Evolutionary conservation across 495 filamentous ascomycete genomes (phyloP), one percentile per base, ranked within the genome.

Genomic region (Echria macrotheca): DNA sequence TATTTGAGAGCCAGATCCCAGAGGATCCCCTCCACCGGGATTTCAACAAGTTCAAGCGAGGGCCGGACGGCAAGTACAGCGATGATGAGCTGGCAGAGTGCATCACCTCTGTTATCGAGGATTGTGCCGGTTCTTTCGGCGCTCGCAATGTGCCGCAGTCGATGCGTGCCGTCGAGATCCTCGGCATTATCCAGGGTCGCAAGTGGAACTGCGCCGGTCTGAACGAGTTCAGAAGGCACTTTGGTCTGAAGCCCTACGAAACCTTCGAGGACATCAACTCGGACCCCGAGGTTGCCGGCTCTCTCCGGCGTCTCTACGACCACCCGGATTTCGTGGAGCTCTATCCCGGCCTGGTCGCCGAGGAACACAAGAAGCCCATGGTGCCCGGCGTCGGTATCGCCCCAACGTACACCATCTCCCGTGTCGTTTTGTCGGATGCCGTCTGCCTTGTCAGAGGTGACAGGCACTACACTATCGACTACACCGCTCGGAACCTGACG

Each of bases 221-320:
- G 44, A 96, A 96, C 63, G 90, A 96, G 64, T 91, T 96, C 69
- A 74, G 90, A 28, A 74, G 81, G 53, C 87, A 86, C 70, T 91
- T 94, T 56, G 82, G 80, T 8, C 69, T 96, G 14, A 77, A 81
- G 50, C 79, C 81, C 0, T 80, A 95, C 59, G 73, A 82, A 55
- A 84, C 76, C 0, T 96, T 96, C 46, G 84, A 91, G 51, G 84
- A 88, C 47, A 94, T 95, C 71, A 95, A 90, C 57, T 72, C 79
- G 0, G 83, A 95, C 59, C 81, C 80, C 5, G 76, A 79, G n/a
- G 80, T 94, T 23, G 78, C 81, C 9, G 75, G 86, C 15, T 75
- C 83, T 43, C 77, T 95, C 9, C 80, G 77, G 40, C 77, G 83
- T 45, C 71, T 95, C 23, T 95, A 95, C 59, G 84, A 88, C 40